phyloP scores from a whole-genome alignment of 192 early-diverging fungal species.

The Backusella tarrabulga region DNA sequence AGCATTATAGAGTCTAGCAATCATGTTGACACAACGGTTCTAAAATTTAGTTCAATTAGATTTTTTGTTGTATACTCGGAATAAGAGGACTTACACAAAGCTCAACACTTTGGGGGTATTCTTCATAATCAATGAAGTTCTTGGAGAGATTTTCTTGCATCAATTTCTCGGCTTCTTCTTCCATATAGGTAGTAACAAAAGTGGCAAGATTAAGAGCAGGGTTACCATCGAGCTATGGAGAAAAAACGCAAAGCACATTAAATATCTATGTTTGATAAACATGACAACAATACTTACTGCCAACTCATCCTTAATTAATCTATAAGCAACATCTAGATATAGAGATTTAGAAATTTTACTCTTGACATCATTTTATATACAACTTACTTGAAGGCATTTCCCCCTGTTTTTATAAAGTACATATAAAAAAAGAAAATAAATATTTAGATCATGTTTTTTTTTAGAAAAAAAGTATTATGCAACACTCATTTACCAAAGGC shows the following conservation, averaged over 20 bases:
- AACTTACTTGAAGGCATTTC: slow-evolving; percentile 30
- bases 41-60: not conserved
- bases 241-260: not conserved
- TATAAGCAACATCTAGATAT: slow-evolving; percentile 30
- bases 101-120: slow-evolving; percentile 42
- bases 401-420: not conserved
- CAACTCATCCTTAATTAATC: slow-evolving; percentile 41
- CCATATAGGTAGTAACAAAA: slow-evolving; percentile 62
- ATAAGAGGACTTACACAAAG: slow-evolving; percentile 29
- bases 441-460: not conserved
- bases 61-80: no score
- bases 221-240: slow-evolving; percentile 70
- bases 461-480: not conserved
- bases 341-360: not conserved
- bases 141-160: slow-evolving; percentile 74
- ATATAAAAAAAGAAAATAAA: not conserved
- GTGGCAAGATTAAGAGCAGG: slow-evolving; percentile 75
- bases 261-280: not conserved
- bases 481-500: slow-evolving; percentile 18
- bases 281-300: slow-evolving; percentile 18
- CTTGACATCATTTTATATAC: not conserved
- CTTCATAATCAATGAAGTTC: slow-evolving; percentile 66
- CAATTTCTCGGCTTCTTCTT: slow-evolving; percentile 76
- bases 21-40: slow-evolving; percentile 44
- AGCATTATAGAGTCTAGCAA: slow-evolving; percentile 37